These are phyloP conservation scores for Eucalyptus erythrocorys DNA, from an alignment of 345 rosid genomes.

Conservation along the genomic window DNA sequence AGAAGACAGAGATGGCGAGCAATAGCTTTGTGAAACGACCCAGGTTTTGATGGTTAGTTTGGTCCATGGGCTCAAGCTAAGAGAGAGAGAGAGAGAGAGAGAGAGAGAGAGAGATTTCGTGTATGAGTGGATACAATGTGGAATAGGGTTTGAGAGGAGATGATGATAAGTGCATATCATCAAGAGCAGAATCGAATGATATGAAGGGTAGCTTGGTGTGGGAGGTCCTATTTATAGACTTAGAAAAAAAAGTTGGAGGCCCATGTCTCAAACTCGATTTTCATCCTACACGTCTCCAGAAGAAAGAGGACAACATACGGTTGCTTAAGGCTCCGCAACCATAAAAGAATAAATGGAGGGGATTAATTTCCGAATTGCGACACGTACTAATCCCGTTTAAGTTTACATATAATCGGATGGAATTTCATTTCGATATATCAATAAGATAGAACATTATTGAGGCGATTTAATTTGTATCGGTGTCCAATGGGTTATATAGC, in stretches of 20 bases:
- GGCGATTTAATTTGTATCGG: not conserved
- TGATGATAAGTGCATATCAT: not conserved
- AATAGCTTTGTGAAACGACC: slow-evolving; percentile 10
- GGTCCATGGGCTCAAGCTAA: slow-evolving; percentile 14
- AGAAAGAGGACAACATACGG: not conserved
- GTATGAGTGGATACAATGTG: not conserved
- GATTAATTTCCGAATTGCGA: not conserved
- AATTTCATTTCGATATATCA: not conserved
- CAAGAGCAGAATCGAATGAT: not conserved
- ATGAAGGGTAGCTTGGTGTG: not conserved
- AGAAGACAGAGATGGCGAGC: slow-evolving; percentile 45
- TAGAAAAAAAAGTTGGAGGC: not conserved
- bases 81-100: not conserved
- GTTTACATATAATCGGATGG: not conserved
- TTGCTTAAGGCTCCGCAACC: not conserved
- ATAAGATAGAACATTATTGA: not conserved
- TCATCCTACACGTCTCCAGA: not conserved
- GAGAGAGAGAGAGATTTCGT: not conserved
- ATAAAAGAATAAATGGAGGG: not conserved
- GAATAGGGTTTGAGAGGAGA: not conserved
- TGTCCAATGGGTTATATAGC: not conserved
- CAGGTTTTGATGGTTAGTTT: not conserved
- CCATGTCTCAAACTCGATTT: not conserved
- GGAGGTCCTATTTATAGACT: not conserved
- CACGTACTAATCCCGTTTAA: not conserved